Base-by-base conservation (phyloP, 345 rosid species). In the Aquilaria yunnanensis region DNA sequence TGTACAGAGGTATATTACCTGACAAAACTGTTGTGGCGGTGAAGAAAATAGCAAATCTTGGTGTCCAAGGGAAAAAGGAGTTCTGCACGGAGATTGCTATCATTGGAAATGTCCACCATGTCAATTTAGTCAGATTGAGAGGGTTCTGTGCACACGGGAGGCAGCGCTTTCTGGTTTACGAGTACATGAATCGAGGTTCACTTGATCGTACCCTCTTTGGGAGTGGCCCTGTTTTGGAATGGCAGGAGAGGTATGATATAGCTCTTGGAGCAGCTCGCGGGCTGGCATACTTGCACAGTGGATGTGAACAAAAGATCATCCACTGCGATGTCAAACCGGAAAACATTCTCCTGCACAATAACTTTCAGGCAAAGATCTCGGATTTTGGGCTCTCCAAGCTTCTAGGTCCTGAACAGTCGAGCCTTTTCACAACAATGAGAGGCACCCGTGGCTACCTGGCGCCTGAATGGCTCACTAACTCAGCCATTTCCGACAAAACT, bases 381-480 rank as follows among this genome's bases (percentile, higher is more conserved):
- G 95, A 87, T 70, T 87, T 87, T 43, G 95, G 95, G 51, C 79
- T 87, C 60, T 87, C 95, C 0, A 87, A 87, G 76, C 87, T 85
- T 65, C 68, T 87, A 4, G 74, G 65, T 56, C 84, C 78, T 47
- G 89, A 87, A 14, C 89, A 87, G 68, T 84, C 90, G 14, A 72
- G 88, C 59, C 64, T 85, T 0, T 84, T 87, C 78, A 87, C 95
- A 7, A 83, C 89, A 6, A 83, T 87, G 95, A 71, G 95, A 80
- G 95, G 95, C 56, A 85, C 95, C n/a, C 87, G 90, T 32, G 95
- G 95, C 60, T 87, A 87, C 55, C 81, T 87, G 60, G 95, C 95
- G 46, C 95, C 95, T 0, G 95, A 87, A 73, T 87, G 95, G 95
- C 83, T 87, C 12, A 87, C 93, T 0, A 87, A 78, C 77, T 61